These are phyloP conservation scores for Entomortierella parvispora DNA, from an alignment of 192 early-diverging fungal genomes.

Conservation along the genomic window DNA sequence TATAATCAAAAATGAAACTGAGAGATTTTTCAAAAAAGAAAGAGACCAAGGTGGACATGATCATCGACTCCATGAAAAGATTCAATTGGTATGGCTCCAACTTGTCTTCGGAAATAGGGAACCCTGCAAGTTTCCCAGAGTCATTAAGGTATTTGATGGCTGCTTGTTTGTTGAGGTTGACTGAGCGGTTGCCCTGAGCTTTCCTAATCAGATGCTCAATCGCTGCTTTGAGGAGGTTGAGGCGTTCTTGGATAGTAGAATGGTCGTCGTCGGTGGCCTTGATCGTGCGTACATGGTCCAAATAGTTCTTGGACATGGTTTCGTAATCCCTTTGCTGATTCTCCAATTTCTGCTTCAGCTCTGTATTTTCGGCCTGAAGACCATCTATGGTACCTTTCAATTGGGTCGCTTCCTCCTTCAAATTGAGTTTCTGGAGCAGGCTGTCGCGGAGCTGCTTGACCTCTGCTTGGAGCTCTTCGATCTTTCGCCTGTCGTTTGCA, in stretches of 20 bases:
- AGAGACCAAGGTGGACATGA: slow-evolving; percentile 23
- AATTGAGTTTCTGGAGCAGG: not conserved
- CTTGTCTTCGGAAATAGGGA: slow-evolving; percentile 14
- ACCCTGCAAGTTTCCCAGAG: slow-evolving; percentile 11
- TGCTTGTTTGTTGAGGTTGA: slow-evolving; percentile 23
- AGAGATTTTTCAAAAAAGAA: slow-evolving; percentile 37
- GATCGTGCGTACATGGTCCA: slow-evolving; percentile 42
- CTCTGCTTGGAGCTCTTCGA: slow-evolving; percentile 29
- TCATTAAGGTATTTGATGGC: slow-evolving; percentile 31
- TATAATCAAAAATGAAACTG: slow-evolving; percentile 41
- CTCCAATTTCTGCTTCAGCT: slow-evolving; percentile 21
- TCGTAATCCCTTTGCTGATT: slow-evolving; percentile 37
- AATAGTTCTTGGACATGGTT: slow-evolving; percentile 47
- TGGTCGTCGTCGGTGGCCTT: slow-evolving; percentile 48
- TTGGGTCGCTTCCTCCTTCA: slow-evolving; percentile 2
- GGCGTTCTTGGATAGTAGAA: slow-evolving; percentile 32
- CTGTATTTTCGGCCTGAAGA: slow-evolving; percentile 9
- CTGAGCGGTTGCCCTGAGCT: slow-evolving; percentile 26
- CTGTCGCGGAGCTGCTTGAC: not conserved
- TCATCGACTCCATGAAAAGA: slow-evolving; percentile 37
- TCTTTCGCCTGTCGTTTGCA: not conserved
- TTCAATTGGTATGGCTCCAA: slow-evolving; percentile 42
- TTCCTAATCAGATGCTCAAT: slow-evolving; percentile 46
- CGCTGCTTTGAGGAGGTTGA: slow-evolving; percentile 23
- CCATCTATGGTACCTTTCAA: slow-evolving; percentile 9